Base-by-base conservation (phyloP, 106 monocot genomes). In the Dioscorea zingiberensis region DNA sequence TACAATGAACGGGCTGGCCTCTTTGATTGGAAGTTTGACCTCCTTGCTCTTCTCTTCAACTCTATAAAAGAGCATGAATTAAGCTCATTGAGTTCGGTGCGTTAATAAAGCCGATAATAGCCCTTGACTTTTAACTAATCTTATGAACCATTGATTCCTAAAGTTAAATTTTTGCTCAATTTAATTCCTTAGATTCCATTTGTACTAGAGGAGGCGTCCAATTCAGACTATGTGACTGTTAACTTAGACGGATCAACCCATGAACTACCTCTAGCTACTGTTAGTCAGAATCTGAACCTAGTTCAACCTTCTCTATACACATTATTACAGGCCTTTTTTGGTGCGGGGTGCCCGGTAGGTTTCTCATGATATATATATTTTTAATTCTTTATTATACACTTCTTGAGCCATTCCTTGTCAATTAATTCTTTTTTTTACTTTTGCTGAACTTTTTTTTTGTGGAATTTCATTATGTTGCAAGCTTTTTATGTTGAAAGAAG, bases 401-500 rank as follows among this genome's bases (percentile, higher is more conserved):
- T 64, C 68, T 23, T 38, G 0, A 38, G 38, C 24, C n/a, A 19
- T 62, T 49, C 51, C 10, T 53, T 58, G 22, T 6, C 21, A 19
- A 26, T 45, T 57, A n/a, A n/a, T 51, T 57, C 16, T 47, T 49
- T 51, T 25, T 19, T 17, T 48, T 65, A 44, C 61, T 32, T 29
- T 61, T 21, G 24, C 21, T 8, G 23, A 29, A 11, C 30, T n/a
- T 17, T 27, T 17, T 51, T 26, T 13, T 62, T 61, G 28, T 62
- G 44, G 18, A 3, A 49, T 68, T 60, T 38, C 38, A 38, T 38
- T 38, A 6, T 38, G 38, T 6, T 67, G 26, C 12, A 70, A 97
- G 95, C 75, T 98, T 70, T 92, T 86, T 54, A 54, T 98, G 13
- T 54, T 98, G 77, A 84, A 98, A 68, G 97, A 98, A 76, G 97